Base-by-base conservation (phyloP, 1,139 yeast genomes). In the Kurtzmaniella quercitrusa region DNA sequence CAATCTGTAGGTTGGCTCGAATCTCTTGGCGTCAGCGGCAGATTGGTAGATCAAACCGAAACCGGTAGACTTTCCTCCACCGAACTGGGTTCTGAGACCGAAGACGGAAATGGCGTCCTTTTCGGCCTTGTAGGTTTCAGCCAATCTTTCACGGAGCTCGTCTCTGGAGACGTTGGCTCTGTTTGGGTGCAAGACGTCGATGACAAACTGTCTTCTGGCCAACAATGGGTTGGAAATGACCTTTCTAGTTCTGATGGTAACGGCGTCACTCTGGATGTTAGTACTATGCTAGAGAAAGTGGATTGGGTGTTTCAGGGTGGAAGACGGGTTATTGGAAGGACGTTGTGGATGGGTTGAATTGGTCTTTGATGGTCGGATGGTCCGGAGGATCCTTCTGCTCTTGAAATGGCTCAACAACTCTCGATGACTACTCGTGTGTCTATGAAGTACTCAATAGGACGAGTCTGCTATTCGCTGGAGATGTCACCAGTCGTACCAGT, bases 41-140 rank as follows among this genome's bases (percentile, higher is more conserved):
- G 96, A 88, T 86, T 90, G 94, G 93, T 93, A 93, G 70, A 94
- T 86, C 72, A 93, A 84, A 76, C 98, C 99, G 80, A 93, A 93
- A 72, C 99, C 99, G 60, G 97, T 85, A 60, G 98, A 89, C 80
- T 89, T 93, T 68, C 98, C 96, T 77, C 99, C 99, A 88, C 99
- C 99, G 75, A 82, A 93, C 78, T 89, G 95, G 66, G 98, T 93
- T 84, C 96, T 88, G 95, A 93, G 87, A 72, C 98, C 98, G 71
- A 93, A 93, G 61, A 93, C 98, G 58, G 98, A 91, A 59, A 93
- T 96, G 67, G 96, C 88, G 66, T 93, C 97, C 82, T 93, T 91
- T 72, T 93, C 98, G 70, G 95, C 82, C 84, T 90, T 91, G 96
- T 94, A 94, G 69, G 85, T 80, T 67, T 86, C 84, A 68, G 98